Percentiles rank a stretch among this genome's conserved stretches.
phyloP scores from a whole-genome alignment of 176 grass and related monocot species.

The Avena sativa region DNA sequence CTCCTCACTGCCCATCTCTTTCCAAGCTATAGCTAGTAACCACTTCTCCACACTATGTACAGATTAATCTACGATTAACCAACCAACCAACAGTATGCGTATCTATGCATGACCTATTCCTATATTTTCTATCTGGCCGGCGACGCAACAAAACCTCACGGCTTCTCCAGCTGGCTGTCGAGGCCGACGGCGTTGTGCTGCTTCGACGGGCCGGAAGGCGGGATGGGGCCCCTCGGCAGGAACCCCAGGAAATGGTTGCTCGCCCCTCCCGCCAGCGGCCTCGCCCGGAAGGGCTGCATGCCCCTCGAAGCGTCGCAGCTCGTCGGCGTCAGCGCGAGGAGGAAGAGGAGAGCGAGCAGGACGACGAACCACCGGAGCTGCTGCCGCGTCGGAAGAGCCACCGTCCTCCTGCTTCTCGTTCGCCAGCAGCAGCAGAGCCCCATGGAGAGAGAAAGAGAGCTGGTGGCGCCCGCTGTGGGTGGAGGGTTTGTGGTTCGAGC shows the following conservation, averaged over 20 bases:
- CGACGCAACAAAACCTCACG: background rate
- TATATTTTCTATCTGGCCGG: background rate
- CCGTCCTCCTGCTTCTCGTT: background rate
- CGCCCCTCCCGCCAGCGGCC: slow-evolving; percentile 53
- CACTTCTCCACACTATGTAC: background rate
- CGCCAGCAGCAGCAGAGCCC: background rate
- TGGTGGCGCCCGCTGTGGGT: slow-evolving; percentile 8
- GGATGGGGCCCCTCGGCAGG: slow-evolving; percentile 62
- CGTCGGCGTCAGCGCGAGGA: slow-evolving; percentile 35
- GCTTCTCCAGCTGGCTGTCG: slow-evolving; percentile 45
- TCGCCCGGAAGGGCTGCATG: slow-evolving; percentile 59
- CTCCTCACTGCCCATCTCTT: slow-evolving; percentile 3
- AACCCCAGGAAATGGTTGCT: slow-evolving; percentile 64
- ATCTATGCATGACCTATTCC: slow-evolving; percentile 1
- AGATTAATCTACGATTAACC: background rate
- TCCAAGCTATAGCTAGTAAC: background rate
- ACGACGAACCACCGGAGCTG: slow-evolving; percentile 33
- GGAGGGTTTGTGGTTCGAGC: slow-evolving; percentile 27
- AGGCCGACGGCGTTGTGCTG: slow-evolving; percentile 87
- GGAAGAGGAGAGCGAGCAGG: slow-evolving; percentile 49
- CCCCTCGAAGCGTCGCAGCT: slow-evolving; percentile 69
- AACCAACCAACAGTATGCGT: slow-evolving; percentile 14
- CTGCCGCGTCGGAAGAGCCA: background rate
- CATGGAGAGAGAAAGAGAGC: slow-evolving; percentile 1
- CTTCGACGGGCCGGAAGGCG: slow-evolving; percentile 74